Evolutionary conservation across 768 basidiomycete species (phyloP).

Genomic region (Suillus tomentosus): DNA sequence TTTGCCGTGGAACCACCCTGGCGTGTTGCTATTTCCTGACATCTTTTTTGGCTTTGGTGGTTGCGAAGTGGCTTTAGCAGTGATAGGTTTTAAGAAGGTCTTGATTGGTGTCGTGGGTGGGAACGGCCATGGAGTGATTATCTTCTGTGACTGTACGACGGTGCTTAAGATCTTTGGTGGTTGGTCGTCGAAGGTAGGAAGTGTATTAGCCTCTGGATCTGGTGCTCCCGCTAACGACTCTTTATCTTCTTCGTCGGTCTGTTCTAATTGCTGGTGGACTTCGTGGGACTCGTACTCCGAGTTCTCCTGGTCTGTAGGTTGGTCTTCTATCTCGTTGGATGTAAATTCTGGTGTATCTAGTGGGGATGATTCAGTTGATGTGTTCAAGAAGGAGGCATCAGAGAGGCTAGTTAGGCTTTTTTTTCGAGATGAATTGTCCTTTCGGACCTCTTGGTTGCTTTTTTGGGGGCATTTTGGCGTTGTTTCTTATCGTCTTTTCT

Average conservation of each 20-base stretch:
- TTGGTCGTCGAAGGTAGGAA: not conserved
- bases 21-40: not conserved
- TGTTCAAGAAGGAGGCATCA: not conserved
- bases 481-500: not conserved
- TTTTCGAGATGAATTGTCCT: not conserved
- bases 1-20: not conserved
- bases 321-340: not conserved
- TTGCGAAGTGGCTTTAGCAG: not conserved
- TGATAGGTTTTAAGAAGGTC: not conserved
- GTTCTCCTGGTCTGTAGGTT: not conserved
- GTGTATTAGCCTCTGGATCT: not conserved
- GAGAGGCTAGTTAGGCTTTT: not conserved
- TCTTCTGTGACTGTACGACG: fast-evolving
- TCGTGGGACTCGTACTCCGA: not conserved
- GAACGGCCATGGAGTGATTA: not conserved
- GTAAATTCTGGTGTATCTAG: not conserved
- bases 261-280: not conserved
- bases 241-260: not conserved
- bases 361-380: not conserved
- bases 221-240: not conserved
- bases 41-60: not conserved
- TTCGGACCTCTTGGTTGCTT: not conserved
- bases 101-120: not conserved
- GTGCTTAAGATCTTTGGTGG: fast-evolving
- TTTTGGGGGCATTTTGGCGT: not conserved